A percentile compares a stretch with the other conserved stretches of the same genome.
Evolutionary conservation across 2,329 filamentous ascomycete genomes (phyloP).

Genomic region (Fusarium sp.): DNA sequence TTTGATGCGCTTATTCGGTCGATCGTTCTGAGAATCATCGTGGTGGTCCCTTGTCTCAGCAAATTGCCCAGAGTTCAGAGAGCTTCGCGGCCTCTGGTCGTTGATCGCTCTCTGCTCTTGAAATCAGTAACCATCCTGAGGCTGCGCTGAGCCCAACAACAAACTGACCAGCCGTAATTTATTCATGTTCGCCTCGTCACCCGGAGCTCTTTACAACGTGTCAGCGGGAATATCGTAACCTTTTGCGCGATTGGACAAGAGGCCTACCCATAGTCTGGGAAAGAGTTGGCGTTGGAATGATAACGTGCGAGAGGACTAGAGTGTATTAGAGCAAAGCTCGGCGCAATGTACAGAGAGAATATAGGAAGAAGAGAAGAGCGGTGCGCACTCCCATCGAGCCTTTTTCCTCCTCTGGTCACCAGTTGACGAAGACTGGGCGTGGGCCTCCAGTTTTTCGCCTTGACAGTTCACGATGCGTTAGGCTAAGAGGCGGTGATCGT

Average conservation of each 20-base stretch:
- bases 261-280: slow-evolving; percentile 60
- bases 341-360: slow-evolving; percentile 10
- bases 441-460: slow-evolving; percentile 49
- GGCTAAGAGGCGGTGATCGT: slow-evolving; percentile 26
- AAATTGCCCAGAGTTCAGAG: slow-evolving; percentile 25
- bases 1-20: slow-evolving; percentile 46
- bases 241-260: slow-evolving; percentile 18
- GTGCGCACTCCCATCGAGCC: slow-evolving; percentile 52
- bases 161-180: slow-evolving; percentile 45
- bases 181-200: slow-evolving; percentile 41
- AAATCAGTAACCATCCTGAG: slow-evolving; percentile 24
- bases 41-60: slow-evolving; percentile 2
- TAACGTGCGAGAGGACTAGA: slow-evolving; percentile 54
- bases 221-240: slow-evolving; percentile 37
- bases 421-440: slow-evolving; percentile 38
- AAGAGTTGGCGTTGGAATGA: slow-evolving; percentile 54
- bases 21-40: slow-evolving; percentile 22
- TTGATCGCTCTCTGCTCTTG: slow-evolving; percentile 46
- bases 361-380: slow-evolving; percentile 24
- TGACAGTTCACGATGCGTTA: slow-evolving; percentile 39
- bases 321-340: slow-evolving; percentile 25
- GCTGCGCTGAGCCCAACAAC: background rate
- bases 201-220: slow-evolving; percentile 44
- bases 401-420: slow-evolving; percentile 43
- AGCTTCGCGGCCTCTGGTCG: slow-evolving; percentile 40